Evolutionary conservation across 1,139 yeast species (phyloP).

Genomic region (Zhuliangozyma blackwelliae): DNA sequence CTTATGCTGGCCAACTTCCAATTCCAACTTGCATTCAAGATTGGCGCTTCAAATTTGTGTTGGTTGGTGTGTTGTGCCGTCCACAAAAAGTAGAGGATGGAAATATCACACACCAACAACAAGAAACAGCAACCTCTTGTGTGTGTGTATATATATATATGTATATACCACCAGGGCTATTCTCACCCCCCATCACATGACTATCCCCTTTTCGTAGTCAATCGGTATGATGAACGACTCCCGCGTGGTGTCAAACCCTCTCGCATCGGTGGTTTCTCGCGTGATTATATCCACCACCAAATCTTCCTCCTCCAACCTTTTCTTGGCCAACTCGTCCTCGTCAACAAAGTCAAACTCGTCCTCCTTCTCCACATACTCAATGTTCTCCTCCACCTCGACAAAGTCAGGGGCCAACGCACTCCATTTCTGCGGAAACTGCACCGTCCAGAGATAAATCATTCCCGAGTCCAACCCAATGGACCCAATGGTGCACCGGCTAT

Average conservation of each 20-base stretch:
- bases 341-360: constrained; percentile 88
- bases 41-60: no score
- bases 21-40: no score
- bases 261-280: constrained; percentile 58
- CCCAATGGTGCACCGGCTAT: constrained; percentile 66
- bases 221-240: constrained; percentile 45
- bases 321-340: constrained; percentile 56
- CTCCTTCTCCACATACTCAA: constrained; percentile 82
- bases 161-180: no score
- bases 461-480: constrained; percentile 93
- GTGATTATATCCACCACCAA: constrained; percentile 64
- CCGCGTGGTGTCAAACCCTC: constrained; percentile 51
- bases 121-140: no score
- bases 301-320: constrained; percentile 65
- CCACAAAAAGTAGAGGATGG: no score
- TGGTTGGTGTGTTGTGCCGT: no score
- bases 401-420: constrained; percentile 96
- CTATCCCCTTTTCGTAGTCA: constrained; percentile 22
- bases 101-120: no score
- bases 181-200: constrained; percentile 1
- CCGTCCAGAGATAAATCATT: constrained; percentile 75
- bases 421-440: constrained; percentile 88
- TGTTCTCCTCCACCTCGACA: constrained; percentile 89
- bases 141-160: no score
- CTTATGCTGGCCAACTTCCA: no score